phyloP scores from a whole-genome alignment of 257 asterid species.

The Fraxinus pennsylvanica region DNA sequence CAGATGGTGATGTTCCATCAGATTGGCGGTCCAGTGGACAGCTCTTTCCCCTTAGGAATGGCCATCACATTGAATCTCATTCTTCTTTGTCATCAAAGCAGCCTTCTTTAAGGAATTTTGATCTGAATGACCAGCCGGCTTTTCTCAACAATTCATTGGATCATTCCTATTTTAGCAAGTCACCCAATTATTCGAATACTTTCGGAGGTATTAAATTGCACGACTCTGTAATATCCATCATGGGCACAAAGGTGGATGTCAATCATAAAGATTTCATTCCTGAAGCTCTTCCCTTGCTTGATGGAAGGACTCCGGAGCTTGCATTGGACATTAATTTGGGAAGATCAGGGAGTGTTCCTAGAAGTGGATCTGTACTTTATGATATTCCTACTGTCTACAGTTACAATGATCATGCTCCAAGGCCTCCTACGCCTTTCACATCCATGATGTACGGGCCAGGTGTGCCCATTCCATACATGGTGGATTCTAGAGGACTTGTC shows the following conservation, averaged over 20 bases:
- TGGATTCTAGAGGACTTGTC: constrained; percentile 66
- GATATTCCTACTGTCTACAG: constrained; percentile 50
- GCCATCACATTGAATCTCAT: constrained; percentile 35
- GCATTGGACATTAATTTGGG: constrained; percentile 39
- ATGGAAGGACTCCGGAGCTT: constrained; percentile 51
- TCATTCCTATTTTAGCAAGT: constrained; percentile 35
- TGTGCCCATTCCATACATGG: constrained; percentile 68
- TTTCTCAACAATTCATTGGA: constrained; percentile 45
- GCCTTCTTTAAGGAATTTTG: constrained; percentile 47
- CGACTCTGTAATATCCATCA: constrained; percentile 47
- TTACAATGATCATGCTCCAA: constrained; percentile 47
- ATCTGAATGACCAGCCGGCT: constrained; percentile 75
- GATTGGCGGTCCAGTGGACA: constrained; percentile 45
- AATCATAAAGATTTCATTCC: constrained; percentile 42
- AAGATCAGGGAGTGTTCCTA: constrained; percentile 44
- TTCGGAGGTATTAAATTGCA: too few relatives aligned
- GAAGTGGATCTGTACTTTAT: constrained; percentile 49
- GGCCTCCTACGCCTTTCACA: constrained; percentile 44
- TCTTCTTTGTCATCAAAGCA: constrained; percentile 65
- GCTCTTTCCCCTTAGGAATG: constrained; percentile 33
- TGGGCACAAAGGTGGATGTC: constrained; percentile 76
- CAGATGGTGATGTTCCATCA: constrained; percentile 33
- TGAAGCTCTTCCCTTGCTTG: constrained; percentile 39
- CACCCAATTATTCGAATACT: constrained; percentile 35
- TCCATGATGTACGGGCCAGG: constrained; percentile 52